Percentiles rank a stretch among this genome's conserved stretches.
Evolutionary conservation across 345 rosid genomes (phyloP).

Genomic region (Luvunga scandens): DNA sequence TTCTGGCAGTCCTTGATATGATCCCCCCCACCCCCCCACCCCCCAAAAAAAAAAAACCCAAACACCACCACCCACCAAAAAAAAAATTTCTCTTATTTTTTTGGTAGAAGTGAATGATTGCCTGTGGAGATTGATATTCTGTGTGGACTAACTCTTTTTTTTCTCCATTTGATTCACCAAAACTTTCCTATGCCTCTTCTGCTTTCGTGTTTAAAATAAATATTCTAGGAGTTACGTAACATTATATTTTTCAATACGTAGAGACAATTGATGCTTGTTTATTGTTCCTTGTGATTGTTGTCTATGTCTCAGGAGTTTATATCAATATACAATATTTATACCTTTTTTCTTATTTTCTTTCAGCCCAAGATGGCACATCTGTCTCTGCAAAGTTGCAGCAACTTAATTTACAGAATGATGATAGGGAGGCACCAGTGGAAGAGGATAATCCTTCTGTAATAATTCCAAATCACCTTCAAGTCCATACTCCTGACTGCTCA

Average conservation of each 20-base stretch:
- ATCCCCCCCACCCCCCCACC: background rate
- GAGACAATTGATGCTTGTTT: background rate
- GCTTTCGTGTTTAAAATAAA: background rate
- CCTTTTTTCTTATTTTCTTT: conserved; percentile 15
- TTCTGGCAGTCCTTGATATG: background rate
- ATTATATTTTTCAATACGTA: background rate
- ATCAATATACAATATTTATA: conserved; percentile 3
- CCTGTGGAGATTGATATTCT: background rate
- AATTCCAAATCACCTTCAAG: conserved; percentile 90
- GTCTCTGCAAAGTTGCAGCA: conserved; percentile 56
- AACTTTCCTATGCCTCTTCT: background rate
- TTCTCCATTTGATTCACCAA: background rate
- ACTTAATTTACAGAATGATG: conserved; percentile 54
- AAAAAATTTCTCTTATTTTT: background rate
- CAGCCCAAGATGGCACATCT: conserved; percentile 64
- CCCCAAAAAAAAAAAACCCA: no score
- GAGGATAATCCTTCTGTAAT: conserved; percentile 77
- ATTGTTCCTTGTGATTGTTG: background rate
- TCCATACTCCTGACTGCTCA: conserved; percentile 74
- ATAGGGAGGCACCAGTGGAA: conserved; percentile 44
- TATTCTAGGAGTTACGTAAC: background rate
- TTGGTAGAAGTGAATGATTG: background rate
- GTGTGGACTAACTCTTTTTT: background rate
- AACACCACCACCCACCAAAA: background rate
- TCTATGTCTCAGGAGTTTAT: background rate